Conservation (phyloP, 768 basidiomycete species). For the Serendipita sp. region DNA sequence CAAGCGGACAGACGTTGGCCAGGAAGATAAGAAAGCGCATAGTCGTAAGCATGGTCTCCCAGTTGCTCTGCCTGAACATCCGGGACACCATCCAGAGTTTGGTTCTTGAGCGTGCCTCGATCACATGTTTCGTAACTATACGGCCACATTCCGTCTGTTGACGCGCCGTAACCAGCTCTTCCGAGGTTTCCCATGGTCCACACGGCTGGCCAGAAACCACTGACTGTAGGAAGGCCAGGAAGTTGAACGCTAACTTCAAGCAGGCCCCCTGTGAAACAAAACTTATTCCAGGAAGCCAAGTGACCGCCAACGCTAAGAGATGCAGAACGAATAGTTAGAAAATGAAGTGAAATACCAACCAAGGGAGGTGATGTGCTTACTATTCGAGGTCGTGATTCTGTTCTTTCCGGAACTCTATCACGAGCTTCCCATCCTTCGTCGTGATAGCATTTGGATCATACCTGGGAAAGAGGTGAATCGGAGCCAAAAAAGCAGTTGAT, state of each 20-base stretch:
- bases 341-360: constrained; percentile 8
- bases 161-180: constrained; percentile 77
- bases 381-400: constrained; percentile 52
- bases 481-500: background rate
- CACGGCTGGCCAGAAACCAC: constrained; percentile 77
- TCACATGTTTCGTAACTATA: constrained; percentile 79
- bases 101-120: constrained; percentile 70
- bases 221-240: constrained; percentile 41
- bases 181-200: constrained; percentile 37
- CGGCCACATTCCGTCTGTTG: constrained; percentile 72
- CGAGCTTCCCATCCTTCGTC: constrained; percentile 60
- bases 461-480: background rate
- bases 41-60: constrained; percentile 27
- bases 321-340: constrained; percentile 12
- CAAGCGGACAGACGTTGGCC: constrained; percentile 81
- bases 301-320: background rate
- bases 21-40: constrained; percentile 55
- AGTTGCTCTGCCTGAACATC: constrained; percentile 36
- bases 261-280: constrained; percentile 89
- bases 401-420: constrained; percentile 61
- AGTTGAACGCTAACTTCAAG: constrained; percentile 69
- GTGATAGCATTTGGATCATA: constrained; percentile 36
- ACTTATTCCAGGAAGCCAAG: constrained; percentile 63
- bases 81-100: constrained; percentile 51
- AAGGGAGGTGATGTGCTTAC: constrained; percentile 35